phyloP scores from a whole-genome alignment of 768 basidiomycete genomes.

The Lactifluus rugatus region DNA sequence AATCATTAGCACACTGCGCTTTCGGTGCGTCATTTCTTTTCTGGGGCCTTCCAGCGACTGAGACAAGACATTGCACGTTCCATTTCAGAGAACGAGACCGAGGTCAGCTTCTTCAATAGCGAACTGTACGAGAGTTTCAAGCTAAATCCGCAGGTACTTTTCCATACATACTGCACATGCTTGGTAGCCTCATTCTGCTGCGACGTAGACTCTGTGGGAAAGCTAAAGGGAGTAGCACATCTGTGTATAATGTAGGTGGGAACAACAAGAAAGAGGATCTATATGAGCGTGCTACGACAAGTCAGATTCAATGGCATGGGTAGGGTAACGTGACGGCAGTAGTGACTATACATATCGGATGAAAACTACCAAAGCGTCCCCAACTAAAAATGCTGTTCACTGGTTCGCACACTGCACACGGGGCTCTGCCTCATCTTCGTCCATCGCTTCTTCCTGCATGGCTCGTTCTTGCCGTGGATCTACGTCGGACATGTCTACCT shows the following conservation, averaged over 20 bases:
- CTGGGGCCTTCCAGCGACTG: background rate
- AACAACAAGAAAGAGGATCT: conserved; percentile 9
- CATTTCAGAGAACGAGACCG: conserved; percentile 82
- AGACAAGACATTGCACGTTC: background rate
- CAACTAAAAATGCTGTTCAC: conserved; percentile 29
- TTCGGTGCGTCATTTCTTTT: conserved; percentile 53
- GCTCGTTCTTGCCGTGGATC: conserved; percentile 53
- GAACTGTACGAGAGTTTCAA: conserved; percentile 75
- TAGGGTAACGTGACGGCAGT: conserved; percentile 2
- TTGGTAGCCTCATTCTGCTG: background rate
- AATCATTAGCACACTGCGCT: conserved; percentile 57
- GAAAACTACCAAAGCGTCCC: conserved; percentile 8
- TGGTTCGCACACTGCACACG: conserved; percentile 95
- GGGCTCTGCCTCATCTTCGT: conserved; percentile 85
- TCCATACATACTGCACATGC: too few species aligned
- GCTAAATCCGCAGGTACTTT: conserved; percentile 61
- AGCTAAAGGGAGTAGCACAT: conserved; percentile 2
- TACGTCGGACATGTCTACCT: conserved; percentile 72
- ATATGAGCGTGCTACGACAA: conserved; percentile 15
- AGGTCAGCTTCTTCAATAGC: conserved; percentile 84
- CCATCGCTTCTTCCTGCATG: conserved; percentile 70
- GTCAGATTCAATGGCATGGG: conserved; percentile 6
- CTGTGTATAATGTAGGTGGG: background rate
- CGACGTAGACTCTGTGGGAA: conserved; percentile 18
- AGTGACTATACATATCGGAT: conserved; percentile 14